Evolutionary conservation across 768 basidiomycete genomes (phyloP).

Genomic region (Suillus sp.): DNA sequence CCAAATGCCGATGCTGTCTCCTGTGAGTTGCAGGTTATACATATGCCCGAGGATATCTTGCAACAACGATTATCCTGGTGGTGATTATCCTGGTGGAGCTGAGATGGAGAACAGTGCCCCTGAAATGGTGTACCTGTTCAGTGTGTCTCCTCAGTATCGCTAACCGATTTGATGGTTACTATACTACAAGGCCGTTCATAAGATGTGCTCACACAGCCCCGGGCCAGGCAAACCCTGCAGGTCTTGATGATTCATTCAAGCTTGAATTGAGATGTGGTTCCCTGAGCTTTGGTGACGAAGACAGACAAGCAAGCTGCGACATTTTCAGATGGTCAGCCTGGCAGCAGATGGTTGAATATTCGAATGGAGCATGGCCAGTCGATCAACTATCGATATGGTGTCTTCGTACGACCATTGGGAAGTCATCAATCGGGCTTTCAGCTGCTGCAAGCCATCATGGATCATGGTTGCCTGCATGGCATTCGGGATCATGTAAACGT

Average conservation of each 20-base stretch:
- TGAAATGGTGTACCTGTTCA: slow-evolving; percentile 30
- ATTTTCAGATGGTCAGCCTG: slow-evolving; percentile 28
- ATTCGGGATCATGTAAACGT: neutral
- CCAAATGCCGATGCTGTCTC: slow-evolving; percentile 15
- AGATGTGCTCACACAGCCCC: slow-evolving; percentile 23
- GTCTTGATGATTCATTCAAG: slow-evolving; percentile 23
- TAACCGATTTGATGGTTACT: neutral
- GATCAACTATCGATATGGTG: neutral
- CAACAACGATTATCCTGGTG: slow-evolving; percentile 16
- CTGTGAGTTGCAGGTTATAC: slow-evolving; percentile 17
- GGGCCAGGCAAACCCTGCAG: too few species aligned
- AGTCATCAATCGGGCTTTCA: neutral
- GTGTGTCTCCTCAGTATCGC: slow-evolving; percentile 14
- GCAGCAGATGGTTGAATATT: slow-evolving; percentile 30
- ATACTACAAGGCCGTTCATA: slow-evolving; percentile 24
- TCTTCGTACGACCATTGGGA: neutral
- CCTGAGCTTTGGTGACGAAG: slow-evolving; percentile 18
- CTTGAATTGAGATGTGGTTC: slow-evolving; percentile 14
- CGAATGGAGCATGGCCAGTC: slow-evolving; percentile 31
- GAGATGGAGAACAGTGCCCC: slow-evolving; percentile 31
- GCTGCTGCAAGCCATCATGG: neutral
- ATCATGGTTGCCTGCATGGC: neutral
- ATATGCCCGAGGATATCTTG: slow-evolving; percentile 28
- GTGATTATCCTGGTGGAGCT: slow-evolving; percentile 21
- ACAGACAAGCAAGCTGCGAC: slow-evolving; percentile 21